These are phyloP conservation scores for Pouteria glomerata DNA, from an alignment of 148 eudicot species.

Conservation along the genomic window DNA sequence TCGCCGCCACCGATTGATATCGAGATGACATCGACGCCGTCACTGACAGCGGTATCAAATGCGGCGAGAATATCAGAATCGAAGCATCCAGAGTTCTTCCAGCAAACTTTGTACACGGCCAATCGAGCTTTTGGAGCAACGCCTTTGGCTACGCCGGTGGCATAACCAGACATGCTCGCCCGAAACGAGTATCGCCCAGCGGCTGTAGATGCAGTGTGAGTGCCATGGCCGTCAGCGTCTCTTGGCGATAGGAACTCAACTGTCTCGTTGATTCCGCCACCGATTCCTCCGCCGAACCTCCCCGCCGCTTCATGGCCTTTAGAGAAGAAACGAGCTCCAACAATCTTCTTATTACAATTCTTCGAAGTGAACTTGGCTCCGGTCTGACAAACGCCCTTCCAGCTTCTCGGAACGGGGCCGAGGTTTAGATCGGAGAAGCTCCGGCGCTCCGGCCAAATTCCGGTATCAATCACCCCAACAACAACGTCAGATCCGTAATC, in stretches of 20 bases:
- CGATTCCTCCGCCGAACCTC: conserved; percentile 36
- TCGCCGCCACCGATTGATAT: conserved; percentile 96
- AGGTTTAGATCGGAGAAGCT: conserved; percentile 81
- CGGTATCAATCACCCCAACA: conserved; percentile 80
- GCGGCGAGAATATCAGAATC: conserved; percentile 92
- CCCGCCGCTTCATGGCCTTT: conserved; percentile 73
- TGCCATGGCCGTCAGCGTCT: conserved; percentile 97
- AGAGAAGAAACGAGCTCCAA: conserved; percentile 75
- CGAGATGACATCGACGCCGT: conserved; percentile 88
- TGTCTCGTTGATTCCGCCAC: conserved; percentile 47
- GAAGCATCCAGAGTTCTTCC: conserved; percentile 86
- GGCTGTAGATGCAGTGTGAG: conserved; percentile 94
- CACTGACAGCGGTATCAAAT: conserved; percentile 77
- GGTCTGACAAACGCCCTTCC: conserved; percentile 69
- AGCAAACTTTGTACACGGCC: conserved; percentile 87
- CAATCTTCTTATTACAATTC: conserved; percentile 66
- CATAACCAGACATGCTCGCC: conserved; percentile 81
- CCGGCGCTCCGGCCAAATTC: conserved; percentile 79
- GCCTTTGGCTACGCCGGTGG: conserved; percentile 84
- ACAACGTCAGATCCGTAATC: conserved; percentile 93
- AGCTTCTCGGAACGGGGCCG: conserved; percentile 67
- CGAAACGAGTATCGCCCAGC: conserved; percentile 72
- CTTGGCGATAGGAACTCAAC: conserved; percentile 64
- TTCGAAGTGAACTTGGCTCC: conserved; percentile 40
- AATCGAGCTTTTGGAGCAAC: conserved; percentile 94